phyloP scores from a whole-genome alignment of 2,329 filamentous ascomycete species.

The Alternaria burnsii region DNA sequence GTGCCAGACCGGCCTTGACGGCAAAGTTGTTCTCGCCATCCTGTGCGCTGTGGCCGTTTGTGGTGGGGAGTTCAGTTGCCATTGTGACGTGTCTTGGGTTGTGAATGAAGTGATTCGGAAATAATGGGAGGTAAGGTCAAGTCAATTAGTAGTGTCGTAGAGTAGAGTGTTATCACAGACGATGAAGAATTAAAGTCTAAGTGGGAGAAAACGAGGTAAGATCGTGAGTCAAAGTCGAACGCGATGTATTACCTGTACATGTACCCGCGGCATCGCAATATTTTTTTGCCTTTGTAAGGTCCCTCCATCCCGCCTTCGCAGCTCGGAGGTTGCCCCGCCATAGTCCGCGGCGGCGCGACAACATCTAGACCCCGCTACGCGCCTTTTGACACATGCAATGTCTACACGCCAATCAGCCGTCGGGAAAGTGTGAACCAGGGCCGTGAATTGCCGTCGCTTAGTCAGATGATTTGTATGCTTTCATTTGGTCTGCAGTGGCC shows the following conservation, averaged over 20 bases:
- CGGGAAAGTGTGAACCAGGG: constrained; percentile 3
- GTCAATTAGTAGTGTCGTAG: constrained; percentile 8
- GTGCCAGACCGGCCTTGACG: constrained; percentile 92
- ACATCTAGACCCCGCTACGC: constrained; percentile 28
- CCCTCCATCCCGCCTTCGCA: constrained; percentile 27
- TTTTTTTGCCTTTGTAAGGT: constrained; percentile 37
- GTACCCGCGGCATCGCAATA: constrained; percentile 34
- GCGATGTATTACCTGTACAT: constrained; percentile 35
- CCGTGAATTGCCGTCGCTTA: constrained; percentile 40
- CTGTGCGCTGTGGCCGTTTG: constrained; percentile 54
- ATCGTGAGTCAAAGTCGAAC: constrained; percentile 30
- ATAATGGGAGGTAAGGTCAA: not conserved
- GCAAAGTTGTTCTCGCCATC: constrained; percentile 71
- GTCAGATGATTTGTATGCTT: constrained; percentile 20
- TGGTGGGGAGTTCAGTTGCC: constrained; percentile 59
- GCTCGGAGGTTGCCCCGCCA: constrained; percentile 26
- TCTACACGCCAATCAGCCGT: constrained; percentile 26
- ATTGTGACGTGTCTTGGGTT: constrained; percentile 39
- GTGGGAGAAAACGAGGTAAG: constrained; percentile 12
- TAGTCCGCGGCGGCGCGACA: constrained; percentile 11
- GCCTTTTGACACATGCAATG: constrained; percentile 36
- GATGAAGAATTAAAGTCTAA: constrained; percentile 5
- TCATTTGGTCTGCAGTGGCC: constrained; percentile 3
- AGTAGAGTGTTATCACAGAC: not conserved
- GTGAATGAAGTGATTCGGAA: not conserved